phyloP scores from a whole-genome alignment of 148 eudicot genomes.

The Rhododendron ovatum region DNA sequence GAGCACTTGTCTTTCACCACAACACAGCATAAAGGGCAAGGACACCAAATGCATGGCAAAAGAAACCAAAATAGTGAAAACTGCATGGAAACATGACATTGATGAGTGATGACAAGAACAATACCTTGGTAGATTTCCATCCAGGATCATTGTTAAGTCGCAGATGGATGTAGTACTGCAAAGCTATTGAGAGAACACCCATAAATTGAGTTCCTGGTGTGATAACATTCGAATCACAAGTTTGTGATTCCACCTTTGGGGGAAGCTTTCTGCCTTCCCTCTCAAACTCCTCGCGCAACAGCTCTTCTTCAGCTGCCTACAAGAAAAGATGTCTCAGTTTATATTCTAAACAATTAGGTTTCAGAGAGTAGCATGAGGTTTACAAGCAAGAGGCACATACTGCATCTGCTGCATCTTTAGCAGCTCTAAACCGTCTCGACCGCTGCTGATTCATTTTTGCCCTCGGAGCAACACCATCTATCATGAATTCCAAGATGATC shows the following conservation, averaged over 20 bases:
- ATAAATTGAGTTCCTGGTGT: slow-evolving; percentile 97
- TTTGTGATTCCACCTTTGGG: slow-evolving; percentile 68
- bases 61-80: neutral
- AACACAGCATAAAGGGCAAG: neutral
- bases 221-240: slow-evolving; percentile 86
- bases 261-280: slow-evolving; percentile 87
- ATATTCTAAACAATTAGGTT: neutral
- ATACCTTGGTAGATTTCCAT: slow-evolving; percentile 93
- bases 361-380: neutral
- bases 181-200: slow-evolving; percentile 82
- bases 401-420: slow-evolving; percentile 96
- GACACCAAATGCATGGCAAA: neutral
- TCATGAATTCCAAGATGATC: slow-evolving; percentile 14
- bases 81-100: neutral
- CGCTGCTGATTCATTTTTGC: slow-evolving; percentile 99
- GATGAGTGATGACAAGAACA: neutral
- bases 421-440: slow-evolving; percentile 95
- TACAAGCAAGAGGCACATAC: slow-evolving; percentile 42
- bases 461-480: slow-evolving; percentile 99
- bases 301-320: slow-evolving; percentile 88
- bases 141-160: slow-evolving; percentile 92
- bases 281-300: slow-evolving; percentile 74
- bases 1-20: neutral
- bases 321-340: slow-evolving; percentile 7
- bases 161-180: slow-evolving; percentile 86